These are phyloP conservation scores for Lachnellula suecica DNA, from an alignment of 2,329 filamentous ascomycete species.

Conservation along the genomic window DNA sequence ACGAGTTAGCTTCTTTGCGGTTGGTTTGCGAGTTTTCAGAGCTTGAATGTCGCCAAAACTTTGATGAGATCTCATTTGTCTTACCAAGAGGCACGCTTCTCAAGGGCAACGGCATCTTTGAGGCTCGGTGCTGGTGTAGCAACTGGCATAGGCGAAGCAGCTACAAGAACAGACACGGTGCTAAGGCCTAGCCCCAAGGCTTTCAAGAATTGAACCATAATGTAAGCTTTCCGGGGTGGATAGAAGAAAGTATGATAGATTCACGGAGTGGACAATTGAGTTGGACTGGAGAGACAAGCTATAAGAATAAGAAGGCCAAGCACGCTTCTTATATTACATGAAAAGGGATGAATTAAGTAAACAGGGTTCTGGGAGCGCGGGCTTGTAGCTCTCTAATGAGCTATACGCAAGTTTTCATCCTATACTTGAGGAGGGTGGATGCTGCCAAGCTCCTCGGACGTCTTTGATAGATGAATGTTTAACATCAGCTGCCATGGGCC, in stretches of 20 bases:
- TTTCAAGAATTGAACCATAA: conserved; percentile 23
- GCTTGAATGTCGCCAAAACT: no score
- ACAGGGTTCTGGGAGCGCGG: neutral
- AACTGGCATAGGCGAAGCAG: conserved; percentile 21
- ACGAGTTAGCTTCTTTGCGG: no score
- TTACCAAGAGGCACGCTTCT: conserved; percentile 40
- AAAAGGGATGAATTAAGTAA: neutral
- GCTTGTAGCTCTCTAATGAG: neutral
- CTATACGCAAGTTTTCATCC: neutral
- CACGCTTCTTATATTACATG: conserved; percentile 4
- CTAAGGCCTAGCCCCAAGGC: conserved; percentile 23
- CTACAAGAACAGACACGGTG: conserved; percentile 18
- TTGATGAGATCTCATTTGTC: no score
- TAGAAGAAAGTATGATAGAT: neutral
- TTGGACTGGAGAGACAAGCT: conserved; percentile 10
- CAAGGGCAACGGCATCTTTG: conserved; percentile 8
- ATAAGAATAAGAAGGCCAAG: conserved; percentile 3
- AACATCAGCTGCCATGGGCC: no score
- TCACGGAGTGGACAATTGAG: conserved; percentile 4
- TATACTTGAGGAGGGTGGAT: neutral
- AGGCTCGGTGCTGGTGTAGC: conserved; percentile 25
- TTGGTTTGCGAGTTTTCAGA: no score
- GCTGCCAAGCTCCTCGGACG: neutral
- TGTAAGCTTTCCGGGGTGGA: neutral
- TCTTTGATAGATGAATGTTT: neutral